Base-by-base conservation (phyloP, 2,329 filamentous ascomycete genomes). In the Aureobasidium namibiae region DNA sequence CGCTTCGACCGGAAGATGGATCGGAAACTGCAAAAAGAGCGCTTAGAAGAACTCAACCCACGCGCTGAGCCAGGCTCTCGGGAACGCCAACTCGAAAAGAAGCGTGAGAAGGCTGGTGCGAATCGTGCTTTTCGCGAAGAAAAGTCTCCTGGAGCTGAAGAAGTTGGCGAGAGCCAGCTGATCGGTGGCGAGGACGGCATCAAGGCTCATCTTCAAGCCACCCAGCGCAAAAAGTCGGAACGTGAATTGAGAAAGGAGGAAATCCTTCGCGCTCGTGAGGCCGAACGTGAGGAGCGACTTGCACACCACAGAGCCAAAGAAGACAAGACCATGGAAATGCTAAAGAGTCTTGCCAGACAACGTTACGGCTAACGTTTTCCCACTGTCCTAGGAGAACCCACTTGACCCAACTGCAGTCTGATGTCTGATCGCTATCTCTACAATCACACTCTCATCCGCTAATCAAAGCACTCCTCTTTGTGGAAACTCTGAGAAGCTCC, bases 81-180 rank as follows among this genome's bases (percentile, higher is more conserved):
- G 46, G 92, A 96, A 74, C 85, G 92, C 11, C 83, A 85, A 67
- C 79, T 97, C 1, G 92, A 99, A 76, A 96, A 96, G 80, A 87
- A 86, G 64, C 82, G 81, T 34, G 87, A 88, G 63, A 77, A 82
- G 5, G 87, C 88, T 31, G 85, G 87, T 7, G 84, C 86, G 64
- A 86, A 95, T 76, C 82, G 84, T 26, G 81, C 82, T 11, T 96
- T 95, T 68, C 76, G 84, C 60, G 79, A 91, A 64, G 69, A 77
- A 64, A 84, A 81, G 63, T 86, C 84, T 13, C 83, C 86, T 0
- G 85, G 83, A 0, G 80, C 73, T 63, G 81, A 77, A 18, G 88
- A 89, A 49, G 80, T 90, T 0, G 80, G 81, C 0, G 92, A 95
- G 13, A 76, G 77, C 16, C 88, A 95, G 57, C 71, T 97, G 26